Percentiles rank a stretch among this genome's conserved stretches.
Evolutionary conservation across 2,329 filamentous ascomycete genomes (phyloP).

Genomic region (Pseudogymnoascus sp.): DNA sequence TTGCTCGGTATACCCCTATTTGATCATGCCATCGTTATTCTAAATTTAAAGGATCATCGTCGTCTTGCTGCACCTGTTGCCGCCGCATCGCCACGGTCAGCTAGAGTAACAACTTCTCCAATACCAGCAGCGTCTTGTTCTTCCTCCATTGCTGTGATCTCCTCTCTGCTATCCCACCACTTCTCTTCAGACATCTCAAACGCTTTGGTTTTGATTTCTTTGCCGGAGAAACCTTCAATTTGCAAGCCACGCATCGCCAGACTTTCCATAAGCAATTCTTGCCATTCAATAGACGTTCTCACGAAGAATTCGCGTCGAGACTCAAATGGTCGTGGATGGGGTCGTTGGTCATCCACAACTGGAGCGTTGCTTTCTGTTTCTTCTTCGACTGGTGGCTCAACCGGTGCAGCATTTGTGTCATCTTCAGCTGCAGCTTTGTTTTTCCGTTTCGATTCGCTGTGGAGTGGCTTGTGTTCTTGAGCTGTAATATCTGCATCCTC

Average conservation of each 20-base stretch:
- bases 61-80: conserved; percentile 39
- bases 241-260: conserved; percentile 61
- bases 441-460: conserved; percentile 49
- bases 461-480: conserved; percentile 25
- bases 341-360: conserved; percentile 25
- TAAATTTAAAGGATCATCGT: conserved; percentile 24
- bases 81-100: conserved; percentile 57
- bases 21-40: conserved; percentile 1
- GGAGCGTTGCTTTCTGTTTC: conserved; percentile 31
- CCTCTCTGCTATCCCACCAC: conserved; percentile 97
- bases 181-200: conserved; percentile 91
- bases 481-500: conserved; percentile 39
- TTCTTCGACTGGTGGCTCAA: conserved; percentile 56
- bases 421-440: conserved; percentile 40
- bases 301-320: conserved; percentile 85
- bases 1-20: neutral
- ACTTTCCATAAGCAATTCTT: conserved; percentile 72
- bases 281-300: conserved; percentile 83
- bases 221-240: conserved; percentile 63
- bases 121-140: conserved; percentile 95
- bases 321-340: conserved; percentile 56
- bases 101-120: conserved; percentile 83
- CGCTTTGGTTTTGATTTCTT: conserved; percentile 86
- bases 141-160: conserved; percentile 84
- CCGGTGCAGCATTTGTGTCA: conserved; percentile 26